Evolutionary conservation across 257 asterid genomes (phyloP), one percentile per base, ranked within the genome.

Genomic region (Capsicum rhomboideum): DNA sequence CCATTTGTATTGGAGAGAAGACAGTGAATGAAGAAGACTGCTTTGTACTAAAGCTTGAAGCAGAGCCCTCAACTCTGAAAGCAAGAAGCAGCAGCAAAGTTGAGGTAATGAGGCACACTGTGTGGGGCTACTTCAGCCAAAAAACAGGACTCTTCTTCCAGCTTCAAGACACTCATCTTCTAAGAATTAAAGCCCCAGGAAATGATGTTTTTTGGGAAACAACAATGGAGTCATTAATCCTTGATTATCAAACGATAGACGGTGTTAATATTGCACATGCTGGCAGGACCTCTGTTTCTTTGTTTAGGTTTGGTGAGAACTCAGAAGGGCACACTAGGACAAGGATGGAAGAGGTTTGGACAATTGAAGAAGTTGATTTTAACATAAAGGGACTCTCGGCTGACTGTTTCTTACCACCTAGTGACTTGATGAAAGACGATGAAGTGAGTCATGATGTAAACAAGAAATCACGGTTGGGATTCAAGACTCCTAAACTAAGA

Each of bases 191-290:
- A 44, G 79, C 83, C 44, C 52, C 63, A 2, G 79, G 78, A 72
- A 72, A 72, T 21, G 79, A 72, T 72, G 79, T 72, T n/a, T 72
- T 72, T 44, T 72, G 79, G 79, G 79, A 72, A 72, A 72, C 79
- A 72, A 72, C 79, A 72, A 72, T 72, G 56, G 79, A 72, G 37
- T 72, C 92, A 2, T 28, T 56, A 29, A 85, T 90, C 16, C 84
- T 87, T 52, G 92, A 88, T 52, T 90, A 90, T 79, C 86, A 85
- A 83, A 75, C 88, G 0, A 78, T 84, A 8, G 86, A 87, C 0
- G 90, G 92, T 3, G 89, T 90, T 14, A 90, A 88, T 52, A 87
- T 90, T 2, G 92, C 91, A 34, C 92, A 90, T 28, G 79, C 64
- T 6, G 92, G 92, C 3, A 71, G 83, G 79, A 90, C 91, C 6